A percentile compares a stretch with the other conserved stretches of the same genome.
These are phyloP conservation scores for Drechslera avenae DNA, from an alignment of 2,329 filamentous ascomycete genomes.

Conservation along the genomic window DNA sequence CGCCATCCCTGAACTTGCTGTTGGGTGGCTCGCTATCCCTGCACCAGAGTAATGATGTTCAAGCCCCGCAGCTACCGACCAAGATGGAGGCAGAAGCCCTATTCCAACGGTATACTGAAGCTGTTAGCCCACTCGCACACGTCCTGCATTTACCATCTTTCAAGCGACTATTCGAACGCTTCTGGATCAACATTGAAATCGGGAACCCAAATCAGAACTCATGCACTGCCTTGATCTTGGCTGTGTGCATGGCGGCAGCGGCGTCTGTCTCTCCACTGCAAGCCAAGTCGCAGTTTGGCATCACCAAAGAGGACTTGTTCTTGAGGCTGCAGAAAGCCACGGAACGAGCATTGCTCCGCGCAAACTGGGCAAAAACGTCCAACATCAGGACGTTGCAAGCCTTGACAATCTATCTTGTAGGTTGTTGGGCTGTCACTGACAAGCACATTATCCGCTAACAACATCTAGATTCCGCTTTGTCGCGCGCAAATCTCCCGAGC, in stretches of 20 bases:
- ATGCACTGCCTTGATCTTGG: conserved; percentile 44
- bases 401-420: conserved; percentile 46
- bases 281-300: conserved; percentile 48
- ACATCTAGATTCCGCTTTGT: conserved; percentile 42
- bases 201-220: conserved; percentile 45
- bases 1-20: conserved; percentile 44
- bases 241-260: conserved; percentile 47
- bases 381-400: conserved; percentile 47
- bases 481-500: conserved; percentile 47
- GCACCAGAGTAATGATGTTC: conserved; percentile 36
- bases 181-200: conserved; percentile 46
- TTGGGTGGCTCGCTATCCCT: conserved; percentile 39
- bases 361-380: conserved; percentile 48
- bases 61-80: conserved; percentile 41
- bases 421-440: not conserved
- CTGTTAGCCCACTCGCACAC: conserved; percentile 47
- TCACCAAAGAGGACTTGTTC: conserved; percentile 46
- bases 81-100: conserved; percentile 45
- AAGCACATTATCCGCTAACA: conserved; percentile 8
- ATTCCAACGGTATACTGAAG: conserved; percentile 43
- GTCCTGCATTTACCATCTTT: conserved; percentile 47
- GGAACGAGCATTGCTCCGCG: conserved; percentile 42
- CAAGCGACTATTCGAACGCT: conserved; percentile 45
- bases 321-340: conserved; percentile 45
- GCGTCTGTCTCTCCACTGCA: conserved; percentile 46